Conservation (phyloP, 129 eudicot genomes). For the Gnaphalium uliginosum region DNA sequence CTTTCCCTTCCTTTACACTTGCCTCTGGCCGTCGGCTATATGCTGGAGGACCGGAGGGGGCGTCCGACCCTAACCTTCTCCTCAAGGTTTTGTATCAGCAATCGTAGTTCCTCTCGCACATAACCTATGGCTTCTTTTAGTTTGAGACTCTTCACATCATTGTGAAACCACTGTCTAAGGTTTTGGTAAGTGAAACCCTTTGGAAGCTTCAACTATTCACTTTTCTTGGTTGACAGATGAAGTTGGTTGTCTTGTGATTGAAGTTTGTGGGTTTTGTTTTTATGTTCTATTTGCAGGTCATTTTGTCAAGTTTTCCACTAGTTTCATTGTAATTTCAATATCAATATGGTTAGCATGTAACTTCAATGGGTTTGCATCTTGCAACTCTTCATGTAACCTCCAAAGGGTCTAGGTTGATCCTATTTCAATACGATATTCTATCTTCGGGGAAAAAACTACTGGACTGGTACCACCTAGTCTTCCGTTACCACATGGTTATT, state of each 20-base stretch:
- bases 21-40: neutral
- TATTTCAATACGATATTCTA: neutral
- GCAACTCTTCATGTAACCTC: neutral
- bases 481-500: neutral
- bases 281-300: neutral
- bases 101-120: neutral
- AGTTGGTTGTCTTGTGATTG: neutral
- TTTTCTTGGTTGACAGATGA: neutral
- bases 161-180: neutral
- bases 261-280: neutral
- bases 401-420: neutral
- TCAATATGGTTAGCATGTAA: neutral
- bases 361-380: neutral
- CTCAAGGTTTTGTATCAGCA: neutral
- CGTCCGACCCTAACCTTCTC: neutral
- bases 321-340: neutral
- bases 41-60: neutral
- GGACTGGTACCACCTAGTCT: neutral
- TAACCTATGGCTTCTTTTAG: neutral
- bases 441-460: neutral
- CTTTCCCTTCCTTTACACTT: neutral
- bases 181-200: neutral
- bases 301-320: neutral
- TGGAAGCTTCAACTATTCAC: neutral
- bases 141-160: neutral